These are phyloP conservation scores for Didymella pinodella DNA, from an alignment of 2,329 filamentous ascomycete species.

Conservation along the genomic window DNA sequence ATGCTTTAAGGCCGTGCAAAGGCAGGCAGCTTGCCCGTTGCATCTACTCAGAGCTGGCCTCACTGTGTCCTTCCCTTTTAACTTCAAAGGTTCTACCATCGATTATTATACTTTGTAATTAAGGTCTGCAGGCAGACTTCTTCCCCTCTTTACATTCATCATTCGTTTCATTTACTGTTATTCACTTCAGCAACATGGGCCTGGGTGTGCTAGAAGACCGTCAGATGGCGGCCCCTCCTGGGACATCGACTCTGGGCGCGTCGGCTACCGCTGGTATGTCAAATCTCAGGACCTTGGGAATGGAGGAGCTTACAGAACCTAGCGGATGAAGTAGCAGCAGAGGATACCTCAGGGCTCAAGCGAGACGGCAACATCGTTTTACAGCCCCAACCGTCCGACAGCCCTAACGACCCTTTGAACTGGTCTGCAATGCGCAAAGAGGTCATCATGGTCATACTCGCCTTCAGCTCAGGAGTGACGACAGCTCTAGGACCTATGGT, in stretches of 20 bases:
- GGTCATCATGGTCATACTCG: slow-evolving; percentile 45
- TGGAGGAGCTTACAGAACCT: not conserved
- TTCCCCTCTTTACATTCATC: not conserved
- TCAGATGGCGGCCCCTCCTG: slow-evolving; percentile 43
- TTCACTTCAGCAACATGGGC: slow-evolving; percentile 33
- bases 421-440: slow-evolving; percentile 43
- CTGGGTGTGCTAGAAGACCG: slow-evolving; percentile 43
- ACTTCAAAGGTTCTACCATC: not conserved
- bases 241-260: slow-evolving; percentile 37
- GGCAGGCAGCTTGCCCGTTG: too few species aligned
- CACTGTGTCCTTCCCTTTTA: not conserved
- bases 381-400: slow-evolving; percentile 88
- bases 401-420: slow-evolving; percentile 83
- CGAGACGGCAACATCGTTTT: slow-evolving; percentile 74
- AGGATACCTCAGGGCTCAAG: slow-evolving; percentile 43
- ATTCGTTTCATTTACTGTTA: not conserved
- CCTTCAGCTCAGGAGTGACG: slow-evolving; percentile 46
- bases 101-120: not conserved
- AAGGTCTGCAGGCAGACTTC: slow-evolving; percentile 40
- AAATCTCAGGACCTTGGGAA: not conserved
- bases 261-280: not conserved
- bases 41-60: slow-evolving; percentile 5
- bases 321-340: slow-evolving; percentile 23
- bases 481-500: slow-evolving; percentile 53
- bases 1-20: not conserved